phyloP scores from a whole-genome alignment of 306 rosid genomes.

The Gastrolobium villosum region DNA sequence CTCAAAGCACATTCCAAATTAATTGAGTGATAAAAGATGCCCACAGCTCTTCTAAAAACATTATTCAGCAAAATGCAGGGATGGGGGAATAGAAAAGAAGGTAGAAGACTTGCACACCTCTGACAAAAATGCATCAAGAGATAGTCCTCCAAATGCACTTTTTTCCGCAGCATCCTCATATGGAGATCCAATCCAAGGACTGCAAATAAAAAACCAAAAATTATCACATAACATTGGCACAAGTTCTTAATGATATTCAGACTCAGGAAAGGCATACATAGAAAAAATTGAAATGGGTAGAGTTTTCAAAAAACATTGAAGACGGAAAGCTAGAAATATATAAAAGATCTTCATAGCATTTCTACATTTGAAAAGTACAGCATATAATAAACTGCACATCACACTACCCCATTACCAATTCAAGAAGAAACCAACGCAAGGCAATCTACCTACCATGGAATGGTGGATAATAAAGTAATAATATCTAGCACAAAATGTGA shows the following conservation, averaged over 20 bases:
- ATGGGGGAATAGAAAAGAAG: slow-evolving; percentile 21
- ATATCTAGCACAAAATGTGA: background rate
- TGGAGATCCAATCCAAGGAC: slow-evolving; percentile 83
- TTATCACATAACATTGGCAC: slow-evolving; percentile 29
- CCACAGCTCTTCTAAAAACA: slow-evolving; percentile 21
- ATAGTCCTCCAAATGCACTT: slow-evolving; percentile 87
- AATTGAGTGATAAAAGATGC: slow-evolving; percentile 21
- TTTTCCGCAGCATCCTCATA: slow-evolving; percentile 81
- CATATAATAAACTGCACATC: slow-evolving; percentile 6
- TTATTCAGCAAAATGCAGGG: slow-evolving; percentile 14
- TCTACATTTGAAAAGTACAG: slow-evolving; percentile 17
- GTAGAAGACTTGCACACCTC: slow-evolving; percentile 47
- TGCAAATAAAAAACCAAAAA: slow-evolving; percentile 57
- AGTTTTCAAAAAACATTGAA: slow-evolving; percentile 30
- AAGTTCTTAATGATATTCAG: slow-evolving; percentile 24
- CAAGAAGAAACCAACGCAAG: slow-evolving; percentile 33
- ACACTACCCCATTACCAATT: slow-evolving; percentile 2
- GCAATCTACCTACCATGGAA: slow-evolving; percentile 19
- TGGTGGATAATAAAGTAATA: slow-evolving; percentile 24
- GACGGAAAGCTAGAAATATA: background rate
- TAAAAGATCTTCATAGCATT: slow-evolving; percentile 5
- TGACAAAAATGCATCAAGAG: slow-evolving; percentile 87
- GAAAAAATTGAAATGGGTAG: slow-evolving; percentile 23
- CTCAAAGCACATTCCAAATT: slow-evolving; percentile 20
- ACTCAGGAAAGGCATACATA: slow-evolving; percentile 35